Percentiles rank a stretch among this genome's conserved stretches.
Evolutionary conservation across 176 grass and related monocot genomes (phyloP).

Genomic region (Olyra latifolia): DNA sequence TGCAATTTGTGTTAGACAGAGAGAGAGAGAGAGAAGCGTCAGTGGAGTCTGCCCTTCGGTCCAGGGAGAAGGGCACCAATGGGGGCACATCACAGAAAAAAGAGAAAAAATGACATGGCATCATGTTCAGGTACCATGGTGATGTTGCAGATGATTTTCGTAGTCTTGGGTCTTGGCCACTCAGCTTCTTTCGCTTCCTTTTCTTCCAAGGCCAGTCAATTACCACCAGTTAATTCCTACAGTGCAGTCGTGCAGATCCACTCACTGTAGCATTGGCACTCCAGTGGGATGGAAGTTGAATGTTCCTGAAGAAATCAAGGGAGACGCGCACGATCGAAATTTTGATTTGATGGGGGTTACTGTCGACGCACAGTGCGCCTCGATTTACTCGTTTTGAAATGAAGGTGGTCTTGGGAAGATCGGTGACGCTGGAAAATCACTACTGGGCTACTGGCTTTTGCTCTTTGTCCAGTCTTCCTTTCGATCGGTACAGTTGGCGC

Average conservation of each 20-base stretch:
- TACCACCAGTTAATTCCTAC: not conserved
- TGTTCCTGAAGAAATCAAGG: too few species aligned
- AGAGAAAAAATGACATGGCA: not conserved
- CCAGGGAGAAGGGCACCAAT: not conserved
- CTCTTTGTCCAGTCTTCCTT: not conserved
- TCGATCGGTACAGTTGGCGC: not conserved
- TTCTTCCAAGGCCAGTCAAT: too few species aligned
- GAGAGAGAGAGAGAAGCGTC: not conserved
- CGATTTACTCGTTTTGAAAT: constrained; percentile 2
- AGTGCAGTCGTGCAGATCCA: not conserved
- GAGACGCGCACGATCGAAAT: not conserved
- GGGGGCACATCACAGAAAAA: not conserved
- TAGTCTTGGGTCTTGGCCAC: too few species aligned
- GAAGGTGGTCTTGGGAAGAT: not conserved
- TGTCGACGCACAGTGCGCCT: not conserved
- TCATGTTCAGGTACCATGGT: not conserved
- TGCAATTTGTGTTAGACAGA: not conserved
- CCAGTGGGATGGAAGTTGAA: too few species aligned
- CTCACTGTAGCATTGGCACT: not conserved
- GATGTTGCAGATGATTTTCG: not conserved
- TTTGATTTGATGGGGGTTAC: not conserved
- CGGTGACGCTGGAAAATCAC: constrained; percentile 21
- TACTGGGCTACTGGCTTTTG: not conserved
- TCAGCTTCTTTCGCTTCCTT: too few species aligned
- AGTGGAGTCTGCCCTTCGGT: too few species aligned